Conservation (phyloP, 345 rosid genomes). For the Aquilaria yunnanensis region DNA sequence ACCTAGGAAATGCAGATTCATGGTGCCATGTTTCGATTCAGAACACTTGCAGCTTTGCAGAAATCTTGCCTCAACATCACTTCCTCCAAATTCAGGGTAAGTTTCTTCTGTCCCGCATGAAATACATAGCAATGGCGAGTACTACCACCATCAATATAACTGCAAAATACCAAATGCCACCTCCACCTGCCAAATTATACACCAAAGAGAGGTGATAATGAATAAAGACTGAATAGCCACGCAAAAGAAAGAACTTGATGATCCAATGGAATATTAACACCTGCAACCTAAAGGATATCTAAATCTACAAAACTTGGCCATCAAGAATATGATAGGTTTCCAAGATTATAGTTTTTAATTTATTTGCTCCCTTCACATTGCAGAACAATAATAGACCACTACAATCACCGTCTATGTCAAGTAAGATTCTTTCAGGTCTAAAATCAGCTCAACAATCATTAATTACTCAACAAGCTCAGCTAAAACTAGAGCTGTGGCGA, state of each 20-base stretch:
- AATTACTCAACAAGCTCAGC: no score
- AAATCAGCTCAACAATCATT: no score
- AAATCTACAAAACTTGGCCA: neutral
- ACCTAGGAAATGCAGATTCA: no score
- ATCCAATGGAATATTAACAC: neutral
- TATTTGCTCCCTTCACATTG: neutral
- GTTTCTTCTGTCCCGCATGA: conserved; percentile 27
- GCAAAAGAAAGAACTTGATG: no score
- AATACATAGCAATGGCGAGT: conserved; percentile 31
- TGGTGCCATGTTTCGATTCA: no score
- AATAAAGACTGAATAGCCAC: neutral
- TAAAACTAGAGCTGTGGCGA: no score
- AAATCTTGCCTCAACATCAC: neutral
- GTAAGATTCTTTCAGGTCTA: neutral
- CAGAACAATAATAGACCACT: neutral
- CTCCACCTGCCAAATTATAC: conserved; percentile 29
- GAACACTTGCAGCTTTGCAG: no score
- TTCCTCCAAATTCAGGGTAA: conserved; percentile 2
- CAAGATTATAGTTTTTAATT: neutral
- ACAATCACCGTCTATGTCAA: neutral
- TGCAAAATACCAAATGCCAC: conserved; percentile 21
- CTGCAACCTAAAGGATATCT: neutral
- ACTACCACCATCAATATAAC: conserved; percentile 27
- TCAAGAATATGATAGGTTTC: neutral
- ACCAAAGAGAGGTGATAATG: neutral